Evolutionary conservation across 2,329 filamentous ascomycete species (phyloP).

Genomic region (Claviceps sp.): DNA sequence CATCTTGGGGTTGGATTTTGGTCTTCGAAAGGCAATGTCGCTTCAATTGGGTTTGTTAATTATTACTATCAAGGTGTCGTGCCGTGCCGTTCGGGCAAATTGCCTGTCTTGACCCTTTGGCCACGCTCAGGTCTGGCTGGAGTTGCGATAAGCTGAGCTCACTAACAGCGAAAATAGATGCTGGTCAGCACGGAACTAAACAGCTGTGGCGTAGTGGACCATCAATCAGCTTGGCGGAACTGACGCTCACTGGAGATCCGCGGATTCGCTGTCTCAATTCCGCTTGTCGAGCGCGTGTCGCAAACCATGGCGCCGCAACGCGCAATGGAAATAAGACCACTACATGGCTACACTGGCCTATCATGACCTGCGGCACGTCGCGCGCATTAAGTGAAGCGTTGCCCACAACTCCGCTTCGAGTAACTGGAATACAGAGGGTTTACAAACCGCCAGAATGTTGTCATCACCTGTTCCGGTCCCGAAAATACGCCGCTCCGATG

Average conservation of each 20-base stretch:
- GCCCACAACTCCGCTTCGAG: not conserved
- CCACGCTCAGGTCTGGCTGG: not conserved
- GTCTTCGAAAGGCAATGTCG: not conserved
- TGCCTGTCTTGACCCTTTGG: not conserved
- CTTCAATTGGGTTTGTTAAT: not conserved
- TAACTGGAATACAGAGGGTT: not conserved
- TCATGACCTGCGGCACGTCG: not conserved
- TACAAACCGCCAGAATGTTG: not conserved
- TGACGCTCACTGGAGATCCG: not conserved
- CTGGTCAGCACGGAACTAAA: no score
- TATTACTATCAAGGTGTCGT: not conserved
- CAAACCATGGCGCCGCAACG: not conserved
- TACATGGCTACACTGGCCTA: not conserved
- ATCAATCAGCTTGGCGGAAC: no score
- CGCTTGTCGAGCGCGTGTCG: not conserved
- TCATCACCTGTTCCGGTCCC: not conserved
- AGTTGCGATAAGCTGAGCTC: no score
- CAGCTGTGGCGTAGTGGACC: no score
- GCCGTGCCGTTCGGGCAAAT: not conserved
- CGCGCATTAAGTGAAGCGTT: not conserved
- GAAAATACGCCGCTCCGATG: not conserved
- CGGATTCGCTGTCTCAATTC: not conserved
- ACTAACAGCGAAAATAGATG: no score
- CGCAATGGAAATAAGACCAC: not conserved
- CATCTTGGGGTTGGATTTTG: not conserved